These are phyloP conservation scores for Leucocoprinus leucothites DNA, from an alignment of 768 basidiomycete species.

Conservation along the genomic window DNA sequence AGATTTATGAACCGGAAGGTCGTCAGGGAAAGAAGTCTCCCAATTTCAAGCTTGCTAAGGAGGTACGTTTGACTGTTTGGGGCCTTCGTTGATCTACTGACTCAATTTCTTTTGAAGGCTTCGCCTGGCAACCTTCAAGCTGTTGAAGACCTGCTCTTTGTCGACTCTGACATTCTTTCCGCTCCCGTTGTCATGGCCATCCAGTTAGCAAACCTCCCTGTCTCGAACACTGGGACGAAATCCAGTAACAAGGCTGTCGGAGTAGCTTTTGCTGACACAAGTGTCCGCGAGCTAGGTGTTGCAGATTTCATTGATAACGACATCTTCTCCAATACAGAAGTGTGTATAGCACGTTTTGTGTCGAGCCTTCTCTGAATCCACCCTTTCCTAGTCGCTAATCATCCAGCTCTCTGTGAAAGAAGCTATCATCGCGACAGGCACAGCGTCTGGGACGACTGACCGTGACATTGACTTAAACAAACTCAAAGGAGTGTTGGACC, in stretches of 20 bases:
- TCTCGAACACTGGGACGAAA: constrained; percentile 36
- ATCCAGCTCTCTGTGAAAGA: constrained; percentile 99
- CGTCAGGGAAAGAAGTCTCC: constrained; percentile 71
- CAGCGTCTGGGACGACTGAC: constrained; percentile 66
- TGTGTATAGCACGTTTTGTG: constrained; percentile 24
- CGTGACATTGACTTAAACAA: constrained; percentile 88
- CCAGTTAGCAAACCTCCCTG: constrained; percentile 60
- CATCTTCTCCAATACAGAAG: constrained; percentile 93
- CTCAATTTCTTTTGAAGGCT: constrained; percentile 31
- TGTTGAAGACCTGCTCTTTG: constrained; percentile 85
- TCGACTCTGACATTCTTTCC: constrained; percentile 71
- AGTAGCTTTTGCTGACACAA: constrained; percentile 90
- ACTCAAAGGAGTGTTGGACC: constrained; percentile 79
- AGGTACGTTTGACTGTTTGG: constrained; percentile 40
- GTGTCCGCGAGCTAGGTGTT: constrained; percentile 79
- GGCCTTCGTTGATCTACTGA: neutral
- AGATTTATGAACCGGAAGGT: constrained; percentile 81
- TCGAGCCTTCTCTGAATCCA: neutral
- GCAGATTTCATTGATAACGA: constrained; percentile 94
- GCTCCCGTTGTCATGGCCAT: constrained; percentile 90
- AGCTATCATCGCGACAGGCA: constrained; percentile 79
- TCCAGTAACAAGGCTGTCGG: constrained; percentile 75
- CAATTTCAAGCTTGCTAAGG: constrained; percentile 79
- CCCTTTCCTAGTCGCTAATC: constrained; percentile 66
- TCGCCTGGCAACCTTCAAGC: constrained; percentile 65